These are phyloP conservation scores for Dendrostoma leiphaemia DNA, from an alignment of 2,329 filamentous ascomycete genomes.

Conservation along the genomic window DNA sequence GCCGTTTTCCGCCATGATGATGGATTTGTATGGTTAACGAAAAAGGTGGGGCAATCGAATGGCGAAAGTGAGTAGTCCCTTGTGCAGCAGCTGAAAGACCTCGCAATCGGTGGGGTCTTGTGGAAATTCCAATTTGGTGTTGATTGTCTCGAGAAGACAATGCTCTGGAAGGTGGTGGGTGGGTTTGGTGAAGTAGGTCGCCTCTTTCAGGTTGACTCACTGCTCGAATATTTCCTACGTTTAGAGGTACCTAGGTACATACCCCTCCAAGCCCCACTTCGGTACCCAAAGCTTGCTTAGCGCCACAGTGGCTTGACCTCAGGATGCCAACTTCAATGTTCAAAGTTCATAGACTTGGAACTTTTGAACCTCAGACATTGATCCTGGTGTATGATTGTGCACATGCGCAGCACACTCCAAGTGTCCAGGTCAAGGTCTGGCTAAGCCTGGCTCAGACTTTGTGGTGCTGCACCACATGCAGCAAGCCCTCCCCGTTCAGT, in stretches of 20 bases:
- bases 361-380: too few species aligned
- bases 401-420: too few species aligned
- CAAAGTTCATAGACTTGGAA: too few species aligned
- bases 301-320: constrained; percentile 4
- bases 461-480: too few species aligned
- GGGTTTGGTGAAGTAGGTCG: constrained; percentile 2
- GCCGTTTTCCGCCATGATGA: constrained; percentile 53
- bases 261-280: constrained; percentile 7
- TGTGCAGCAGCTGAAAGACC: neutral
- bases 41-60: constrained; percentile 4
- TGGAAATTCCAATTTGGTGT: neutral
- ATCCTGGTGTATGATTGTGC: too few species aligned
- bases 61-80: too few species aligned
- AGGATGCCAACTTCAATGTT: too few species aligned
- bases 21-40: constrained; percentile 13
- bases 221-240: constrained; percentile 1
- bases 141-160: constrained; percentile 8
- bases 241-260: neutral
- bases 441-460: too few species aligned
- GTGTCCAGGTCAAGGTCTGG: too few species aligned
- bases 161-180: neutral
- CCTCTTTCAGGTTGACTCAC: constrained; percentile 7
- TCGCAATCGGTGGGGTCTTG: neutral
- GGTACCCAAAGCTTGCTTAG: neutral
- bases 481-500: too few species aligned